Evolutionary conservation across 345 rosid species (phyloP), one percentile per base, ranked within the genome.

Genomic region (Melastoma malabathricum): DNA sequence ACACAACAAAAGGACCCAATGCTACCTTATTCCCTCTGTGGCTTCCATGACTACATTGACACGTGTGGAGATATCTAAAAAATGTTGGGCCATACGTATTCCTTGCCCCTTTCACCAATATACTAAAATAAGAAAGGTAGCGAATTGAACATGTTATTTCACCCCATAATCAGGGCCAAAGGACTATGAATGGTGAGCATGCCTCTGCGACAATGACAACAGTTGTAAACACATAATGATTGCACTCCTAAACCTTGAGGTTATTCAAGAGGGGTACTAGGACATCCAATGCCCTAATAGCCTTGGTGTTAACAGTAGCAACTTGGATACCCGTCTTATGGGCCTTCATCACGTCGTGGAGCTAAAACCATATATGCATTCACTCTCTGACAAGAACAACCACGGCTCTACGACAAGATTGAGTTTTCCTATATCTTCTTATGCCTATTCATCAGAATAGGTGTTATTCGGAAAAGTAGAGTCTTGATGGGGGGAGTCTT

Each of bases 401-500:
- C 87, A 87, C 97, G 14, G 97, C 97, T 55, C 98, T 95, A 67
- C 98, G 95, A 62, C 87, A 96, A 34, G 49, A 92, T 87, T 56
- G 97, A 92, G 65, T 92, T 92, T 65, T 92, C 98, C 67, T 92
- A 97, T 57, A 92, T 95, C 61, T 92, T 92, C 82, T 92, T 97
- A 20, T 92, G 98, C 53, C 97, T 82, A 64, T 92, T 92, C 83
- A 87, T 92, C 84, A 92, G 69, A 50, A 92, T 84, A 3, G 98
- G 98, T 1, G 98, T 87, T 73, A 92, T 69, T 59, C 98, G 75
- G 20, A 97, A 97, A 67, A 92, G 98, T 70, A 92, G 71, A 68
- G 87, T 97, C 73, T 92, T 92, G 22, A 92, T 92, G 14, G 98
- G 97, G 47, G 98, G 98, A 17, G 98, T 92, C 98, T 84, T 92